Conservation (phyloP, 73 alveolate genomes). For the Symbiodinium pilosum region DNA sequence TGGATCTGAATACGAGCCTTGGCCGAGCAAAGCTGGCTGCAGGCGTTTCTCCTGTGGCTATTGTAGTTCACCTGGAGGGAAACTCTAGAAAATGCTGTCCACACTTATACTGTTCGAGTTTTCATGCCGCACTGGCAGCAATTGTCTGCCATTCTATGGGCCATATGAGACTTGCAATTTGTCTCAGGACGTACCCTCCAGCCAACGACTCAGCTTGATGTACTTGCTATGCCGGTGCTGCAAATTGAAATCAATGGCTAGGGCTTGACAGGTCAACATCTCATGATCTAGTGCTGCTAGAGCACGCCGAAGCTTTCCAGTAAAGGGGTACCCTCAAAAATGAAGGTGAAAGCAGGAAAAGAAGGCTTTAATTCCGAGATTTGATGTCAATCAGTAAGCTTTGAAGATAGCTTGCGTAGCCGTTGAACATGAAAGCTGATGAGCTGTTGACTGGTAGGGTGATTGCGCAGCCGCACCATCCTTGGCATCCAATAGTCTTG, state of each 20-base stretch:
- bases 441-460: no score
- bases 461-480: no score
- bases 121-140: background rate
- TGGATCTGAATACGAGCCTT: constrained; percentile 59
- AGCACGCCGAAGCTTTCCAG: no score
- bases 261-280: background rate
- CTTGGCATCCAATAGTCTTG: no score
- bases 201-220: background rate
- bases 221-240: no score
- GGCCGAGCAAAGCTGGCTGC: background rate
- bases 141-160: background rate
- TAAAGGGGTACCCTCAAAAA: no score
- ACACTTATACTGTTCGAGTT: background rate
- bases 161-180: background rate
- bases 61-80: background rate
- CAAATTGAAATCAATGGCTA: background rate
- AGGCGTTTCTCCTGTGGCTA: no score
- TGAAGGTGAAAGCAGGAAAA: no score
- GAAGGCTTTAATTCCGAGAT: no score
- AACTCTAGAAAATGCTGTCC: background rate
- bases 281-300: background rate
- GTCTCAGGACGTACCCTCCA: constrained; percentile 8
- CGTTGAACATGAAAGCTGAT: no score
- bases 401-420: no score
- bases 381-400: no score